Evolutionary conservation across 148 eudicot species (phyloP).

Genomic region (Dianthus caryophyllus): DNA sequence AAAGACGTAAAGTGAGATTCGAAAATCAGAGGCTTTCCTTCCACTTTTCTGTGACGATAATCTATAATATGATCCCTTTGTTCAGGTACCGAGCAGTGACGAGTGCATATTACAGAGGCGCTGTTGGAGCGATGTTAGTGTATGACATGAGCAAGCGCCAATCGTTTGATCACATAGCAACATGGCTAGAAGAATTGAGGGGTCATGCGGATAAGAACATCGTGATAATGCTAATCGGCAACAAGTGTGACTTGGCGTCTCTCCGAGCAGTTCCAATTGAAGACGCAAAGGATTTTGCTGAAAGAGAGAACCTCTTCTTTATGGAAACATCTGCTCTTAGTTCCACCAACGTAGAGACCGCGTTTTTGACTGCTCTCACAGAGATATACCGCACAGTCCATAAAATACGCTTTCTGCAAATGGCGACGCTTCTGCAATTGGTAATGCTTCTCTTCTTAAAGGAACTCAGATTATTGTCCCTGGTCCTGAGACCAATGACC

Average conservation of each 20-base stretch:
- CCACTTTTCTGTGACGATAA: too few species aligned
- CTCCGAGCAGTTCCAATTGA: constrained; percentile 36
- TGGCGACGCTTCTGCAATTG: constrained; percentile 20
- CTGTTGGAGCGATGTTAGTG: constrained; percentile 42
- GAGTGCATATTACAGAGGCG: constrained; percentile 47
- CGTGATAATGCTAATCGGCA: constrained; percentile 33
- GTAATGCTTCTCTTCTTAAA: constrained; percentile 29
- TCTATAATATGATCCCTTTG: not conserved
- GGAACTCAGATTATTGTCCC: constrained; percentile 36
- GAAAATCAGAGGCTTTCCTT: too few species aligned
- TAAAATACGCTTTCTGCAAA: constrained; percentile 31
- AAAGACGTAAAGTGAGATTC: too few species aligned
- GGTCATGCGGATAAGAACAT: constrained; percentile 39
- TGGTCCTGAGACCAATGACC: constrained; percentile 17
- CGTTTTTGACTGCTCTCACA: constrained; percentile 31
- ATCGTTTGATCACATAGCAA: constrained; percentile 37
- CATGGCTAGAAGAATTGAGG: constrained; percentile 38
- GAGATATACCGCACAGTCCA: constrained; percentile 35
- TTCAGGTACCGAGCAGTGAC: constrained; percentile 40
- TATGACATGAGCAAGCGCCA: constrained; percentile 43
- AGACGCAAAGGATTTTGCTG: constrained; percentile 43
- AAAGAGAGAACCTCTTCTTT: constrained; percentile 38
- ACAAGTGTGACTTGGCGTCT: constrained; percentile 35
- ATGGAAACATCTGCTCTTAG: constrained; percentile 40
- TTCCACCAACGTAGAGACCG: constrained; percentile 37